Base-by-base conservation (phyloP, 768 basidiomycete species). In the Lactifluus echinatus region DNA sequence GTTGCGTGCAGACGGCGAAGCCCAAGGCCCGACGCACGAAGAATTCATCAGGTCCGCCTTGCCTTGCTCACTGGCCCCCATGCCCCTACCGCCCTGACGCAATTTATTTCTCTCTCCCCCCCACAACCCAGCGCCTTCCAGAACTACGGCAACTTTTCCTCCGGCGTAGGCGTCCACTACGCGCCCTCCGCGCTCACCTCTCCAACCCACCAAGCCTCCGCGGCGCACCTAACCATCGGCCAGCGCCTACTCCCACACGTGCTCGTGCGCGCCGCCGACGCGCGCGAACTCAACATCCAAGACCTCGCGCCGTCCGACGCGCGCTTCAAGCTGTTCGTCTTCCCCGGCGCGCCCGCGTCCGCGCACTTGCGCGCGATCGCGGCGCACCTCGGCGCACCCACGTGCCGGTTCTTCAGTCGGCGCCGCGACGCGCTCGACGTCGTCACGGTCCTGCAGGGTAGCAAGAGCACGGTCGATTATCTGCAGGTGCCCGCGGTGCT, bases 81-180 rank as follows among this genome's bases (percentile, higher is more conserved):
- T 37, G 37, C 17, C 2, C 17, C 17, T 40, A n/a, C 21, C 8
- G n/a, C 6, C 19, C 5, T n/a, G 17, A 40, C 39, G 5, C 12
- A 14, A 14, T 7, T 47, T 17, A 12, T 43, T 7, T 50, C 42
- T 47, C 8, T 24, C 19, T 19, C 19, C 10, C 40, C 17, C 15
- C n/a, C n/a, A 14, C 3, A 23, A 28, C 47, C 36, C 26, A 79
- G 78, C 37, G 69, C 72, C 1, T 77, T 78, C 68, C 70, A 74
- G 57, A 71, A 68, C 1, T 77, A 73, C 57, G 76, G 79, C 46
- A 67, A 68, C 14, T 77, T 80, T 67, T 70, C 73, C 2, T 76
- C 74, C 54, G 78, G 76, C 24, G 74, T 77, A 46, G 75, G 76
- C n/a, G 73, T 79, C 40, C 77, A 78, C 64, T 82, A 81, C 62